Evolutionary conservation across 208 protist genomes (phyloP), one percentile per base, ranked within the genome.

Genomic region (Porcisia deanei): DNA sequence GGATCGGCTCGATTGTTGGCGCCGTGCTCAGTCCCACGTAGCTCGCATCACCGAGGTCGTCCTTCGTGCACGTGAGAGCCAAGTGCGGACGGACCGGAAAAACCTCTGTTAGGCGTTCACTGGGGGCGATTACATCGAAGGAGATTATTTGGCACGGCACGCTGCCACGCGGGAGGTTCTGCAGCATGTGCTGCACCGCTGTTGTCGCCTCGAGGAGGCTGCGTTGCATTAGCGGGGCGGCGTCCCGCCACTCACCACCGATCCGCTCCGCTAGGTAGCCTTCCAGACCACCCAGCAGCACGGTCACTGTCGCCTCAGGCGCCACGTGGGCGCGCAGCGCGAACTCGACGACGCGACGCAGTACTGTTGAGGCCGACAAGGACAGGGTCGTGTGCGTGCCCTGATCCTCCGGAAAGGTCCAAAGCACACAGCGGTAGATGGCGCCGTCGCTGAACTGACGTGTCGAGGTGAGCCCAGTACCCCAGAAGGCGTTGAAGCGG

Each of bases 351-450:
- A 96, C 85, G 34, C 78, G 85, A 20, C 86, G 88, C 69, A 89
- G 78, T 34, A 94, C 88, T 37, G 75, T 77, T 0, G 89, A 83
- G 52, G 90, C 87, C 66, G 85, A 84, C 30, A 94, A 83, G 14
- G 85, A 79, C 5, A 86, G 55, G 22, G 87, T 89, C 30, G 89
- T 86, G 81, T 92, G 76, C n/a, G 79, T 76, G 25, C 83, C 84
- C 37, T 77, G 64, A 20, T 88, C 85, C 58, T 95, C 88, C 1
- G 87, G 75, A 68, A 94, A 88, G 49, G 52, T 75, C 90, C 91
- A 96, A 34, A 95, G 78, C 41, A 97, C 90, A 66, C 93, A 97
- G 71, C 91, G 87, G 81, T 96, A 92, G 70, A 96, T 91, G 73
- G 85, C 84, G 58, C 93, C 93, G 71, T 97, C 93, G 52, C 90